A percentile compares a stretch with the other conserved stretches of the same genome.
These are phyloP conservation scores for Fusarium gaditjirri DNA, from an alignment of 2,329 filamentous ascomycete species.

Conservation along the genomic window DNA sequence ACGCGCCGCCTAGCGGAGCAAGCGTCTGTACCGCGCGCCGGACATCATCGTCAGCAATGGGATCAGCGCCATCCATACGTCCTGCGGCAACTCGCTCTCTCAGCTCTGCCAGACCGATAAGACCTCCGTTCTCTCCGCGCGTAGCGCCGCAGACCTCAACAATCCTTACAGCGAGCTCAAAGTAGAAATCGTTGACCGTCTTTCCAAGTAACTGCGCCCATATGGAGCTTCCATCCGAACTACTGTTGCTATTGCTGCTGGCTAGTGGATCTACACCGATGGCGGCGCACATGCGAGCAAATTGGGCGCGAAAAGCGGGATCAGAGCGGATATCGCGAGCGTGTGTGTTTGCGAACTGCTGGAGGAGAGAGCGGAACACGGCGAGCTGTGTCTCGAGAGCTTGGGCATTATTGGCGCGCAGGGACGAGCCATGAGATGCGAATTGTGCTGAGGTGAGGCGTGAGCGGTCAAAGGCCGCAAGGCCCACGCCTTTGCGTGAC, in stretches of 20 bases:
- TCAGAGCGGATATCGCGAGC: conserved; percentile 96
- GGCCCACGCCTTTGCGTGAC: conserved; percentile 86
- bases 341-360: conserved; percentile 95
- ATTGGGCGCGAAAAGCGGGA: conserved; percentile 93
- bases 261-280: conserved; percentile 96
- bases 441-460: conserved; percentile 89
- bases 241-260: conserved; percentile 51
- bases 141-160: conserved; percentile 93
- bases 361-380: conserved; percentile 93
- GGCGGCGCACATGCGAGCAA: conserved; percentile 97
- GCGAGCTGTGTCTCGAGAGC: conserved; percentile 93
- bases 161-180: conserved; percentile 93
- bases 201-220: conserved; percentile 94
- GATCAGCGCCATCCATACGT: conserved; percentile 78
- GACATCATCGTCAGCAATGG: conserved; percentile 92
- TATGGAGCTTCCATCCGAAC: conserved; percentile 71
- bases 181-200: conserved; percentile 98
- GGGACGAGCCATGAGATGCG: conserved; percentile 85
- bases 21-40: conserved; percentile 88
- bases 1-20: conserved; percentile 86
- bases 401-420: conserved; percentile 85
- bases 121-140: conserved; percentile 88
- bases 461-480: conserved; percentile 88
- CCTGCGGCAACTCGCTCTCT: conserved; percentile 78
- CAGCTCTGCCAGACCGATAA: conserved; percentile 87